Conservation (phyloP, 805 yeast genomes). For the Metschnikowia kofuensis region DNA sequence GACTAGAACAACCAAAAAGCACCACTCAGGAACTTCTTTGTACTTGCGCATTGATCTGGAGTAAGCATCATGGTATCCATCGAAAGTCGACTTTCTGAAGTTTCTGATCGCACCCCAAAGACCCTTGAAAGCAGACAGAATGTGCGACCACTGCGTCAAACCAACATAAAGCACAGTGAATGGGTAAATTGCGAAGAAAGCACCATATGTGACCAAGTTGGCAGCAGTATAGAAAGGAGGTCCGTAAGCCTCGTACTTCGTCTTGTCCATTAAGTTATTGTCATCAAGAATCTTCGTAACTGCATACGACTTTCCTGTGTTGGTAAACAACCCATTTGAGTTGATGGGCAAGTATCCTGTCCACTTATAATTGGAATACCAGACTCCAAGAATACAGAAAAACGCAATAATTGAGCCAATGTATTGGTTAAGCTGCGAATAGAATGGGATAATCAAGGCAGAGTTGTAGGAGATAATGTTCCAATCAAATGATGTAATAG, state of each 20-base stretch:
- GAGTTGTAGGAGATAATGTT: slow-evolving; percentile 20
- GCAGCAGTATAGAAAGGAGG: slow-evolving; percentile 25
- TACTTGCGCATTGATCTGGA: slow-evolving; percentile 31
- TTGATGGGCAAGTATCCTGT: slow-evolving; percentile 28
- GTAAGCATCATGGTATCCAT: slow-evolving; percentile 33
- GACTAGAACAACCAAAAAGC: slow-evolving; percentile 23
- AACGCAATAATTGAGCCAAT: slow-evolving; percentile 24
- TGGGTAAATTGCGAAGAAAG: slow-evolving; percentile 25
- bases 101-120: slow-evolving; percentile 15
- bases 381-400: slow-evolving; percentile 25
- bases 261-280: slow-evolving; percentile 16
- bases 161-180: slow-evolving; percentile 24
- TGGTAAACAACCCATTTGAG: slow-evolving; percentile 23
- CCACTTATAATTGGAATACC: slow-evolving; percentile 29
- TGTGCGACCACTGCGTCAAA: slow-evolving; percentile 14
- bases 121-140: slow-evolving; percentile 14
- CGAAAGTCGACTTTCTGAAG: slow-evolving; percentile 24
- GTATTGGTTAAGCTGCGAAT: slow-evolving; percentile 22
- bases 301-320: slow-evolving; percentile 24
- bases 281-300: too few relatives aligned
- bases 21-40: slow-evolving; percentile 35
- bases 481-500: slow-evolving; percentile 35
- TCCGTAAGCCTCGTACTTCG: slow-evolving; percentile 18
- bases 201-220: slow-evolving; percentile 21
- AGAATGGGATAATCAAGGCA: slow-evolving; percentile 34